Percentiles rank a stretch among this genome's conserved stretches.
Evolutionary conservation across 306 rosid species (phyloP).

Genomic region (Mimosa pudica): DNA sequence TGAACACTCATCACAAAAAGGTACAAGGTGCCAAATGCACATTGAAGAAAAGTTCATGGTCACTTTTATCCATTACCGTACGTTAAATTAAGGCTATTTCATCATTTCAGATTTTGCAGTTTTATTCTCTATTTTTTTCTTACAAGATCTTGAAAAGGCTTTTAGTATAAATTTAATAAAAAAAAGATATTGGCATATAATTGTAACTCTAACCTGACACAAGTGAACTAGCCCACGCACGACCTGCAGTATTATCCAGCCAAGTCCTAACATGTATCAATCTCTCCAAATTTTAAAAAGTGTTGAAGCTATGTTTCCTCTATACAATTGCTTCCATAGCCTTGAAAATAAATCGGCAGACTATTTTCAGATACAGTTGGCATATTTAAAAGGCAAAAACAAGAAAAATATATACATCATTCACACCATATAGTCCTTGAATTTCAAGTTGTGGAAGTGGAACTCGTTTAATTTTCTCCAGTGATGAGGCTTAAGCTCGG

Average conservation of each 20-base stretch:
- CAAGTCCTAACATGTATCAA: neutral
- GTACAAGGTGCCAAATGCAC: too few relatives aligned
- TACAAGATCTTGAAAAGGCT: neutral
- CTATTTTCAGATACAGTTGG: constrained; percentile 11
- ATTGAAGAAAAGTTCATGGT: too few relatives aligned
- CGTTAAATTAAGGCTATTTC: neutral
- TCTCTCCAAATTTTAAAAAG: neutral
- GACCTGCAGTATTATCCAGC: neutral
- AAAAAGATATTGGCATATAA: neutral
- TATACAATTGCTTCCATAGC: neutral
- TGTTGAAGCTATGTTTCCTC: neutral
- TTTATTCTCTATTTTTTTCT: neutral
- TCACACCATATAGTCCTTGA: neutral
- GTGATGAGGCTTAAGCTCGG: neutral
- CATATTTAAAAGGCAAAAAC: neutral
- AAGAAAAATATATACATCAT: neutral
- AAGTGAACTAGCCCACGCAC: neutral
- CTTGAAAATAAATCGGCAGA: neutral
- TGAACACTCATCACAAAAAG: too few relatives aligned
- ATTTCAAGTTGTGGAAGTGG: neutral
- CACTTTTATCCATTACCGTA: too few relatives aligned
- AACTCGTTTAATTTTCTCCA: neutral
- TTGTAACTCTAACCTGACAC: neutral
- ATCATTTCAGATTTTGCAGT: neutral
- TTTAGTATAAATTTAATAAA: too few relatives aligned